Evolutionary conservation across 2,329 filamentous ascomycete species (phyloP).

Genomic region (Nemania abortiva): DNA sequence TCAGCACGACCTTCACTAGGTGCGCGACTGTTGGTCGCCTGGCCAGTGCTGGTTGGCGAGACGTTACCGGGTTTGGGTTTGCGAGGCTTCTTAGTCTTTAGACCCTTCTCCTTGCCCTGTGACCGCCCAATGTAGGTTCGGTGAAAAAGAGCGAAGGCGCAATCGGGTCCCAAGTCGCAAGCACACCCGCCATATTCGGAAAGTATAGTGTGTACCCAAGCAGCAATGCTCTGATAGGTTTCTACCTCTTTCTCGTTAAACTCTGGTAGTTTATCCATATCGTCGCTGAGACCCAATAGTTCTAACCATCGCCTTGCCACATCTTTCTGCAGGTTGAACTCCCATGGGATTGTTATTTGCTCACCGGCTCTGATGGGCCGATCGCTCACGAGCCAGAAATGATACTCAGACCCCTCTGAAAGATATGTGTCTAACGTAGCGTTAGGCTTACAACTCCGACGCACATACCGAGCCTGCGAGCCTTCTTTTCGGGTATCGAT

Average conservation of each 20-base stretch:
- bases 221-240: constrained; percentile 66
- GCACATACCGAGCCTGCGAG: constrained; percentile 86
- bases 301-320: constrained; percentile 67
- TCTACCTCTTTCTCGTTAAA: constrained; percentile 70
- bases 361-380: constrained; percentile 75
- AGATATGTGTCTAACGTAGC: constrained; percentile 88
- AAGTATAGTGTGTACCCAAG: constrained; percentile 76
- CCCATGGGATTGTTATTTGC: constrained; percentile 75
- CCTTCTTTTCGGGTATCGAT: constrained; percentile 90
- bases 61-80: constrained; percentile 68
- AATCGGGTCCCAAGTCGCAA: constrained; percentile 73
- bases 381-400: constrained; percentile 92
- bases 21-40: constrained; percentile 72
- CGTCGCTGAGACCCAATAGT: constrained; percentile 72
- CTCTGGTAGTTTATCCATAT: constrained; percentile 62
- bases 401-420: constrained; percentile 81
- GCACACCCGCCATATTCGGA: constrained; percentile 85
- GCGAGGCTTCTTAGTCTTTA: constrained; percentile 64
- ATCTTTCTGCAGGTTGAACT: constrained; percentile 71
- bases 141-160: constrained; percentile 73
- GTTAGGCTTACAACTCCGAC: constrained; percentile 92
- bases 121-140: constrained; percentile 65
- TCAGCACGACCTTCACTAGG: constrained; percentile 72
- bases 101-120: constrained; percentile 54
- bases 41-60: constrained; percentile 72